Conservation (phyloP, 2,329 filamentous ascomycete genomes). For the Ophiocordyceps camponoti-floridani region DNA sequence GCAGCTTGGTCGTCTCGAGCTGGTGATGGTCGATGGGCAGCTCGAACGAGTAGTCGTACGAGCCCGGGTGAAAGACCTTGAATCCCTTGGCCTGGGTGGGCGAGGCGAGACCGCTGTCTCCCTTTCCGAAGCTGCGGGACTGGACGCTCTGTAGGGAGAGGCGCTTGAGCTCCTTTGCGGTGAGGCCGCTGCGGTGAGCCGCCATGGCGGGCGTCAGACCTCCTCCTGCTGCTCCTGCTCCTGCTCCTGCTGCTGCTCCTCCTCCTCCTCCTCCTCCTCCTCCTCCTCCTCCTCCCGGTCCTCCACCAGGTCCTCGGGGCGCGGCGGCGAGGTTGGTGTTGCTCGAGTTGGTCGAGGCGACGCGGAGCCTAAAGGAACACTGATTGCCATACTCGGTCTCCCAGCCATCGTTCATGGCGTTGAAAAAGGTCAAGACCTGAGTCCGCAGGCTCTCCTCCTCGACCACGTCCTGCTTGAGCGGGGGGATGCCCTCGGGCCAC, state of each 20-base stretch:
- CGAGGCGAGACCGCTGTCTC: constrained; percentile 49
- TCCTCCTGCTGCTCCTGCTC: too few relatives aligned
- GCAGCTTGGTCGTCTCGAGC: constrained; percentile 75
- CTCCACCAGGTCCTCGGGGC: too few relatives aligned
- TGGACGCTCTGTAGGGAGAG: constrained; percentile 67
- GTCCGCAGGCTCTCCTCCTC: constrained; percentile 77
- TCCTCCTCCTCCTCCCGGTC: not conserved
- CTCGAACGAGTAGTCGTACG: constrained; percentile 58
- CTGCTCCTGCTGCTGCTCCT: too few relatives aligned
- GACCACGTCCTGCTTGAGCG: constrained; percentile 63
- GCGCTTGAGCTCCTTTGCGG: constrained; percentile 38
- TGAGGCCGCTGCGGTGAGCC: constrained; percentile 10
- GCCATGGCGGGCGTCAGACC: constrained; percentile 5
- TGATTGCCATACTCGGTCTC: constrained; percentile 45
- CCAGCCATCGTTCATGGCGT: constrained; percentile 47
- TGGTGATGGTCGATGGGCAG: constrained; percentile 76
- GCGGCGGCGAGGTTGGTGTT: constrained; percentile 12
- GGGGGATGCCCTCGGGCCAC: constrained; percentile 93
- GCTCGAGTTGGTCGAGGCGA: constrained; percentile 15
- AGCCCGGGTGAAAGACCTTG: constrained; percentile 64
- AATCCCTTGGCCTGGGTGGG: constrained; percentile 50
- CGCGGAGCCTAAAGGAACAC: constrained; percentile 35
- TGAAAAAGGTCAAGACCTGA: constrained; percentile 85
- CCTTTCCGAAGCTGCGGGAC: constrained; percentile 71
- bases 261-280: too few relatives aligned